Base-by-base conservation (phyloP, 768 basidiomycete species). In the Jaapia argillacea region DNA sequence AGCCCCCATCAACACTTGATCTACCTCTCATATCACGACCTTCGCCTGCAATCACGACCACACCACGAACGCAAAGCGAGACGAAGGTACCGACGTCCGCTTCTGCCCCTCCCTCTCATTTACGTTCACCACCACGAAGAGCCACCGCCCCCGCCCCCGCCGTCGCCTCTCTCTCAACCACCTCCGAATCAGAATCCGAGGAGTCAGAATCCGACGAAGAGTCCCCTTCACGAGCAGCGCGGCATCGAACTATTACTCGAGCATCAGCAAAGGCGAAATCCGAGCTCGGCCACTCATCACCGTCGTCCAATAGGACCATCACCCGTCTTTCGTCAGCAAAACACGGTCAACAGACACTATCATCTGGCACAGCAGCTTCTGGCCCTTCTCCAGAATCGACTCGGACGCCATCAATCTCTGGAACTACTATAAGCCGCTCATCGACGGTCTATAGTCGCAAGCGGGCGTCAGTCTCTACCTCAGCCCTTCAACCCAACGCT, bases 401-500 rank as follows among this genome's bases (percentile, higher is more conserved):
- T 22, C 37, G 21, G 16, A 16, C 16, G 10, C 31, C 10, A 33
- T 16, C 16, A 10, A 33, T 10, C 31, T 16, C 31, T 10, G 10
- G 10, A 33, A 33, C 24, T 5, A 43, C 39, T 24, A n/a, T n/a
- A n/a, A n/a, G n/a, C n/a, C 48, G 50, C 7, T 21, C n/a, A 4
- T 36, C 44, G 20, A 53, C 44, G 28, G 43, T 51, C 22, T 58
- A 54, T 13, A 54, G n/a, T n/a, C 65, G 73, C 35, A 56, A 54
- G n/a, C 67, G 73, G 1, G 75, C 76, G 21, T 79, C 76, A 39
- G 65, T 60, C 33, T 82, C 81, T 6, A 70, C 77, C 2, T 78
- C 78, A 49, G 79, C 80, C 4, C 45, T 77, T 28, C 59, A 66
- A 2, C 77, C 77, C 0, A 68, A 63, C 36, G 64, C 68, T 21